These are phyloP conservation scores for Nidularia pulvinata DNA, from an alignment of 768 basidiomycete genomes.

Conservation along the genomic window DNA sequence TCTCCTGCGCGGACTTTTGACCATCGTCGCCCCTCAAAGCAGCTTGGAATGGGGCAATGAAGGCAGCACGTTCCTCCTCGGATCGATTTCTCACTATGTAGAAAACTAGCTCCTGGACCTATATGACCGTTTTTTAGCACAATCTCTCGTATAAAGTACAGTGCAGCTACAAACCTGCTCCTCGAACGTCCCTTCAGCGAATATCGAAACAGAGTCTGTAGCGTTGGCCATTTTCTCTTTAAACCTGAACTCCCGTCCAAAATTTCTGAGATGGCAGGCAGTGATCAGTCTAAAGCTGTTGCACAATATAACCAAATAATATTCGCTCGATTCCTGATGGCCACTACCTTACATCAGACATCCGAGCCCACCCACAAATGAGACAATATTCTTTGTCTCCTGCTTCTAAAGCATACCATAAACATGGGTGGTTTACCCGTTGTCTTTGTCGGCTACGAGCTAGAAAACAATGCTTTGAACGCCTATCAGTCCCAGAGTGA, in stretches of 20 bases:
- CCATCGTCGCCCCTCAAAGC: conserved; percentile 50
- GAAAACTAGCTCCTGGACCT: conserved; percentile 80
- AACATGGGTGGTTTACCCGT: not conserved
- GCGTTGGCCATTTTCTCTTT: conserved; percentile 50
- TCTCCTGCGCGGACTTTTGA: conserved; percentile 51
- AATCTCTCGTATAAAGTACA: too few relatives aligned
- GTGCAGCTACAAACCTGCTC: conserved; percentile 60
- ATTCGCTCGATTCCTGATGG: not conserved
- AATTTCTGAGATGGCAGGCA: conserved; percentile 16
- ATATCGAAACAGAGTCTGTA: conserved; percentile 81
- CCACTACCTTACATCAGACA: too few relatives aligned
- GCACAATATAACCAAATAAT: conserved; percentile 33
- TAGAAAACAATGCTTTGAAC: not conserved
- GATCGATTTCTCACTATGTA: conserved; percentile 67
- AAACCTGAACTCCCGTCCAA: conserved; percentile 17
- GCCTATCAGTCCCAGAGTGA: not conserved
- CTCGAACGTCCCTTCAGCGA: conserved; percentile 86
- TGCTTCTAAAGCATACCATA: not conserved
- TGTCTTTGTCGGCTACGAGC: not conserved
- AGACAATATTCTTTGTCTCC: not conserved
- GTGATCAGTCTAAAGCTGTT: conserved; percentile 16
- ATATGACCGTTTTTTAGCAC: not conserved
- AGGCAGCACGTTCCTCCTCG: conserved; percentile 66
- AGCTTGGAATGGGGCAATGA: conserved; percentile 69
- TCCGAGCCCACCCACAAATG: too few relatives aligned